A percentile compares a stretch with the other conserved stretches of the same genome.
Conservation (phyloP, 306 rosid species). For the Cucumis hystrix region DNA sequence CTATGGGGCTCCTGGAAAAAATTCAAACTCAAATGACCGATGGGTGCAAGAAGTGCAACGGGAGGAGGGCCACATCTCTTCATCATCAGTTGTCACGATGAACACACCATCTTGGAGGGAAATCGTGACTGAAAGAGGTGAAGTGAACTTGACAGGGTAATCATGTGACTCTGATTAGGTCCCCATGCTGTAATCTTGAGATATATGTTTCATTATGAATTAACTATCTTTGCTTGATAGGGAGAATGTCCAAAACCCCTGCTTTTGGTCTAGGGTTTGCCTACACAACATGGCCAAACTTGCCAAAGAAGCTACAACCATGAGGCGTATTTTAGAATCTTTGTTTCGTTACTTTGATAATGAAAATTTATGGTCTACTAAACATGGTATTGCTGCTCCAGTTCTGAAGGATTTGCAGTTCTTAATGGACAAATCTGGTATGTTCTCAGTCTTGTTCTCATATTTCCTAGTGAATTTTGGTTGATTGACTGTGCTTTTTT, state of each 20-base stretch:
- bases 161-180: slow-evolving; percentile 14
- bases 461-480: neutral
- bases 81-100: slow-evolving; percentile 29
- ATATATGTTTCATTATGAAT: slow-evolving; percentile 12
- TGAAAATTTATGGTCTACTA: slow-evolving; percentile 57
- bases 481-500: neutral
- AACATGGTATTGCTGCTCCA: slow-evolving; percentile 56
- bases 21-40: slow-evolving; percentile 15
- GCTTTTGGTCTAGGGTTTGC: slow-evolving; percentile 92
- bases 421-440: slow-evolving; percentile 81
- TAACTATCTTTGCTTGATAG: slow-evolving; percentile 29
- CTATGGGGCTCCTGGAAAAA: slow-evolving; percentile 36
- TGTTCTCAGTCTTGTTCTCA: neutral
- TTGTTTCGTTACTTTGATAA: slow-evolving; percentile 69
- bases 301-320: slow-evolving; percentile 83
- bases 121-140: slow-evolving; percentile 46
- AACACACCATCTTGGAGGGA: slow-evolving; percentile 53
- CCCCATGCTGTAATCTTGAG: neutral
- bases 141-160: slow-evolving; percentile 50
- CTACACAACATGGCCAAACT: slow-evolving; percentile 82
- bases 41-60: slow-evolving; percentile 46
- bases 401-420: slow-evolving; percentile 65
- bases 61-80: slow-evolving; percentile 31
- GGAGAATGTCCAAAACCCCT: slow-evolving; percentile 61
- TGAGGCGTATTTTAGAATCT: slow-evolving; percentile 85